A percentile compares a stretch with the other conserved stretches of the same genome.
These are phyloP conservation scores for Alopecurus myosuroides DNA, from an alignment of 176 grass and related monocot species.

Conservation along the genomic window DNA sequence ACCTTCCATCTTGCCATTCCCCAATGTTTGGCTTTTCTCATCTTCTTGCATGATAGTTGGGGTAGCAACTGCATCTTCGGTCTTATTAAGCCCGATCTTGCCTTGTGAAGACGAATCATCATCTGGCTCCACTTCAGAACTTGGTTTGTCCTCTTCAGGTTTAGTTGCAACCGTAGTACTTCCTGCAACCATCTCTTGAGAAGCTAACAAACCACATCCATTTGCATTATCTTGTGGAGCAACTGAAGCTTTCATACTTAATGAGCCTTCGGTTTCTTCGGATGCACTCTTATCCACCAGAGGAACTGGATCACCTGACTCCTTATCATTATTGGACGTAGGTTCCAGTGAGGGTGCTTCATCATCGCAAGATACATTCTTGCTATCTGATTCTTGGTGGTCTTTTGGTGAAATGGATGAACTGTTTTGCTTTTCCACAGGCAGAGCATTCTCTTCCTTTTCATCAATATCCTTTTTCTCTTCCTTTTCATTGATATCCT, in stretches of 20 bases:
- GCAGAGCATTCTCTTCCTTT: slow-evolving; percentile 9
- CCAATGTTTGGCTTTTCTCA: slow-evolving; percentile 29
- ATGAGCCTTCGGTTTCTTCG: slow-evolving; percentile 24
- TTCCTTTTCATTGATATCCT: slow-evolving; percentile 27
- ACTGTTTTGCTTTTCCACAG: slow-evolving; percentile 41
- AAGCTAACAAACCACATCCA: slow-evolving; percentile 23
- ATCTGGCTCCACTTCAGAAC: slow-evolving; percentile 23
- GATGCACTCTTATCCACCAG: slow-evolving; percentile 28
- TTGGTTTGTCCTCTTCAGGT: slow-evolving; percentile 39
- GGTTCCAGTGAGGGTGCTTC: slow-evolving; percentile 6
- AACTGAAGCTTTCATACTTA: slow-evolving; percentile 8
- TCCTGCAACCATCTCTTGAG: slow-evolving; percentile 30
- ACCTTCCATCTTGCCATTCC: slow-evolving; percentile 56
- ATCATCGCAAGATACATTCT: slow-evolving; percentile 17
- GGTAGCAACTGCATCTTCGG: slow-evolving; percentile 30
- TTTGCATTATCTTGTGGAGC: slow-evolving; percentile 26
- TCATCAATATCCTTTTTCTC: too few species aligned
- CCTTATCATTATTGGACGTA: slow-evolving; percentile 12
- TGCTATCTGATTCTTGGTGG: slow-evolving; percentile 25
- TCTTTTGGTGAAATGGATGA: slow-evolving; percentile 28
- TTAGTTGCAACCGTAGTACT: slow-evolving; percentile 23
- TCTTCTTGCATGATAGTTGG: slow-evolving; percentile 29
- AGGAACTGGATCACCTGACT: slow-evolving; percentile 32
- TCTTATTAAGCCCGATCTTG: slow-evolving; percentile 27
- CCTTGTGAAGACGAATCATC: slow-evolving; percentile 31